Base-by-base conservation (phyloP, 768 basidiomycete species). In the Asterophora parasitica region DNA sequence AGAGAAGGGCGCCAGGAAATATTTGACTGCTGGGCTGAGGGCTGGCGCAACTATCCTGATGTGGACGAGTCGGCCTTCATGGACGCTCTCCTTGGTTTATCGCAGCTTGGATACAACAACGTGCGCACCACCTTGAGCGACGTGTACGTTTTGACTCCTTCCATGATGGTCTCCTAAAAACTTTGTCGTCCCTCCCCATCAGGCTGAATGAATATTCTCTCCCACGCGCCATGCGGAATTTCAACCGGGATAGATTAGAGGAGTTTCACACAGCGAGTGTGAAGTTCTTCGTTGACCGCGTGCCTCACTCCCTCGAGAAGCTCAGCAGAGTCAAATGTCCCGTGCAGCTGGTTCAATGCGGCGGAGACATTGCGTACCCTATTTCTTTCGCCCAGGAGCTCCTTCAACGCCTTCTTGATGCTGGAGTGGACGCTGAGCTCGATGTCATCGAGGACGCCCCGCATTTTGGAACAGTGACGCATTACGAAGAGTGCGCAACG, bases 1-100 rank as follows among this genome's bases (percentile, higher is more conserved):
- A 58, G 49, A 4, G 61, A 61, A 32, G 71, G 71, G 12, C 64
- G 67, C 1, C 62, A 66, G 36, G 67, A 69, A 47, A 68, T 71
- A 12, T 49, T 37, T 28, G 50, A 54, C 2, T 51, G 33, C 27
- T 54, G 49, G 50, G 34, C 26, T 11, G 42, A 45, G 23, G 53
- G 50, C 30, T 51, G 44, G 38, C 34, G 23, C 7, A 39, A 54
- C 32, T 31, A 44, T 33, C 10, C 38, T 2, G 27, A 31, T 7
- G 28, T 47, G 3, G 53, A 54, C 35, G 32, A 40, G 19, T 16
- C 33, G 33, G 43, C 43, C 13, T 31, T 51, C 4, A 36, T 26
- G 17, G 50, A 54, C 23, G 42, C 53, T 4, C 32, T 48, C 1
- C 7, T 9, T 4, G 53, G 53, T 4, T 32, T 36, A 17, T 23